Evolutionary conservation across 345 rosid genomes (phyloP), one percentile per base, ranked within the genome.

Genomic region (Hirschfeldia incana): DNA sequence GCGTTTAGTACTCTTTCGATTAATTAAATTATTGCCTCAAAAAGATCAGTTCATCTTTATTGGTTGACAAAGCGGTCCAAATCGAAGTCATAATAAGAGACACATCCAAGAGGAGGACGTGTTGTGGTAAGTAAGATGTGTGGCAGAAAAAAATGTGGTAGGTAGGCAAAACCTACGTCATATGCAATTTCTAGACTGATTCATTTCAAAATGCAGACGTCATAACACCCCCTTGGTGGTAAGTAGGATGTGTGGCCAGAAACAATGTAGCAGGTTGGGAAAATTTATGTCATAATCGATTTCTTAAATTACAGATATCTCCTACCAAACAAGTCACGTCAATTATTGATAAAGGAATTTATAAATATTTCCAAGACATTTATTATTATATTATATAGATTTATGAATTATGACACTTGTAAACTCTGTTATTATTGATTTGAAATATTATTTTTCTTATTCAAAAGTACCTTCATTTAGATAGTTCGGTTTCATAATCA

Each of bases 81-180:
- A 62, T 63, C 46, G 65, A 63, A 77, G 57, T 63, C 55, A 34
- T 70, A 16, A 70, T 34, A 70, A 63, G 44, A 28, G 15, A 33
- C 0, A 7, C 16, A 49, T 34, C 17, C 30, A 62, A 51, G 57
- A 51, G 21, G 8, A 21, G 65, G 64, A n/a, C 11, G 26, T 15
- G 75, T 58, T 63, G 71, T 63, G 70, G 80, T 76, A 61, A 69
- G 74, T 69, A 62, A 76, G 55, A 60, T 68, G 63, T 62, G 80
- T 26, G 80, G 63, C 62, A 39, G 16, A 32, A 30, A 76, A 3
- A 3, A 44, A 32, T 17, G 62, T 60, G 53, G 28, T 61, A 15
- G 29, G 72, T 67, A 28, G 65, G 67, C 66, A 11, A 65, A 55
- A n/a, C 10, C 55, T 17, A 5, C 8, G 62, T 46, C 69, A 46